Evolutionary conservation across 2,329 filamentous ascomycete species (phyloP).

Genomic region (Gremmenia infestans): DNA sequence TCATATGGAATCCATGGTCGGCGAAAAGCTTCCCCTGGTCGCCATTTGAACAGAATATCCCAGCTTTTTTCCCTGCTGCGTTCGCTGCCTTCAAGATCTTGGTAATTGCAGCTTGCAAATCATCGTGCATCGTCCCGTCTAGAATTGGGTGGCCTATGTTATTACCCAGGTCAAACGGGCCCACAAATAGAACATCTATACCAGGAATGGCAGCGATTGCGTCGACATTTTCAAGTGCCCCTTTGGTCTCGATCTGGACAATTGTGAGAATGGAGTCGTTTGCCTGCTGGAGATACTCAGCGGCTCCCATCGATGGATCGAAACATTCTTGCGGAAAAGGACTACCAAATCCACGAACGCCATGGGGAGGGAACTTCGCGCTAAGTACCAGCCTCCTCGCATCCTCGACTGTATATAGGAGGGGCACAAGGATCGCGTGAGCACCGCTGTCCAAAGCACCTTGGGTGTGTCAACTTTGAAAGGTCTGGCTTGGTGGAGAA

Average conservation of each 20-base stretch:
- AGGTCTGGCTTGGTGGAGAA: conserved; percentile 3
- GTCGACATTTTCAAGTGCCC: conserved; percentile 55
- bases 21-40: conserved; percentile 51
- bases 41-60: conserved; percentile 53
- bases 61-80: conserved; percentile 61
- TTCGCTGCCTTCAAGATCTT: conserved; percentile 52
- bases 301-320: conserved; percentile 41
- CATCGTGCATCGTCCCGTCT: conserved; percentile 52
- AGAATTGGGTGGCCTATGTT: conserved; percentile 59
- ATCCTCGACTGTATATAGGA: conserved; percentile 39
- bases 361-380: conserved; percentile 52
- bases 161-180: conserved; percentile 61
- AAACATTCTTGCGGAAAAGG: conserved; percentile 50
- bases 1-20: conserved; percentile 57
- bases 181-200: conserved; percentile 60
- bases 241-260: conserved; percentile 63
- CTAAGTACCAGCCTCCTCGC: conserved; percentile 45
- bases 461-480: conserved; percentile 24
- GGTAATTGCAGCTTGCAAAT: conserved; percentile 55
- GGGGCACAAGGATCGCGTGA: conserved; percentile 31
- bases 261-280: conserved; percentile 56
- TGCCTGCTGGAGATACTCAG: conserved; percentile 52
- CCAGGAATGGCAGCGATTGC: conserved; percentile 56
- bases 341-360: conserved; percentile 51
- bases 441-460: conserved; percentile 54